Evolutionary conservation across 768 basidiomycete species (phyloP).

Genomic region (Erythrobasidium yunnanense): DNA sequence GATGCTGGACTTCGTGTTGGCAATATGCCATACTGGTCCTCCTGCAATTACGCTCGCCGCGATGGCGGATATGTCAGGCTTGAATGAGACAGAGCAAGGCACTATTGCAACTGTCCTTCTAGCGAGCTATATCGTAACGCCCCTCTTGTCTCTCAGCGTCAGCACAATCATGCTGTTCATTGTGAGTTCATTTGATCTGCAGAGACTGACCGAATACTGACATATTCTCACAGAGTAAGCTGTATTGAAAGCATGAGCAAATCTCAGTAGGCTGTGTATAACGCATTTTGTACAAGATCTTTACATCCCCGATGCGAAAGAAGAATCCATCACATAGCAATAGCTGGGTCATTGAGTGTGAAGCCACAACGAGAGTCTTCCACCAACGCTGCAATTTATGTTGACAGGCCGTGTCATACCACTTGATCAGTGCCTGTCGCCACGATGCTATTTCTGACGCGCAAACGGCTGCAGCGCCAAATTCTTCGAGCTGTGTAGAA

Average conservation of each 20-base stretch:
- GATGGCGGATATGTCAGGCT: conserved; percentile 20
- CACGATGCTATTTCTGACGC: too few relatives aligned
- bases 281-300: too few relatives aligned
- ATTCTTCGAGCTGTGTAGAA: too few relatives aligned
- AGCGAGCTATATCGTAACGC: conserved; percentile 19
- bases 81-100: conserved; percentile 10
- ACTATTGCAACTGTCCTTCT: conserved; percentile 14
- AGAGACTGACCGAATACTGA: not conserved
- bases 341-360: too few relatives aligned
- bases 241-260: not conserved
- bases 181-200: not conserved
- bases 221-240: not conserved
- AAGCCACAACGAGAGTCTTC: too few relatives aligned
- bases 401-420: too few relatives aligned
- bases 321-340: too few relatives aligned
- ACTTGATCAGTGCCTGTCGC: too few relatives aligned
- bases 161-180: not conserved
- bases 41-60: conserved; percentile 25
- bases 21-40: conserved; percentile 12
- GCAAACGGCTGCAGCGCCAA: too few relatives aligned
- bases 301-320: too few relatives aligned
- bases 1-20: conserved; percentile 24
- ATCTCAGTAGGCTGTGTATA: not conserved
- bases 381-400: too few relatives aligned
- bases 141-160: conserved; percentile 7